These are phyloP conservation scores for Xylariaceae sp. DNA, from an alignment of 2,329 filamentous ascomycete species.

Conservation along the genomic window DNA sequence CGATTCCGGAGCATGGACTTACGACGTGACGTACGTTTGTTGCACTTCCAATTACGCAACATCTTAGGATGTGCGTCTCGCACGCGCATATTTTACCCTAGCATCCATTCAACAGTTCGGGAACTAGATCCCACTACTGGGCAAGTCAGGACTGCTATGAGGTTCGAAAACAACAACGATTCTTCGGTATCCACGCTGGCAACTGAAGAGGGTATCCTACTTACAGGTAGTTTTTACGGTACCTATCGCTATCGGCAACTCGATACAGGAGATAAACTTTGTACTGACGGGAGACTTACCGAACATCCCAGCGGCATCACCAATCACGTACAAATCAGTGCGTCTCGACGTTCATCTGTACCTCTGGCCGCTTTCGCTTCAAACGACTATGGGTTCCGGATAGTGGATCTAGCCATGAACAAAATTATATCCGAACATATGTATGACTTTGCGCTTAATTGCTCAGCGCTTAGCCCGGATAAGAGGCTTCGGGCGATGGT, in stretches of 20 bases:
- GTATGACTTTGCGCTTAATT: constrained; percentile 72
- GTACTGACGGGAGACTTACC: constrained; percentile 55
- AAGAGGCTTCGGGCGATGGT: constrained; percentile 74
- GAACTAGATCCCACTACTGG: constrained; percentile 59
- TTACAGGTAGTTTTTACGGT: constrained; percentile 64
- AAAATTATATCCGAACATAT: constrained; percentile 58
- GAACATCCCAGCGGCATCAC: constrained; percentile 61
- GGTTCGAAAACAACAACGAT: constrained; percentile 47
- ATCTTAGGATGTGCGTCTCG: constrained; percentile 63
- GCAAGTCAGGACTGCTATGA: constrained; percentile 51
- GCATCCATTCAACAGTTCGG: constrained; percentile 51
- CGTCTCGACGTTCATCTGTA: constrained; percentile 55
- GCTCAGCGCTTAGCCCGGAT: constrained; percentile 74
- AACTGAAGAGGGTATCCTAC: constrained; percentile 59
- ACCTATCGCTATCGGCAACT: constrained; percentile 58
- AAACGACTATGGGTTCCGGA: constrained; percentile 65
- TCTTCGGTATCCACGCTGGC: constrained; percentile 58
- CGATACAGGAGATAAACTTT: constrained; percentile 45
- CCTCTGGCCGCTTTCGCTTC: constrained; percentile 66
- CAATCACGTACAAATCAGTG: constrained; percentile 67
- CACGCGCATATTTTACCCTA: constrained; percentile 63
- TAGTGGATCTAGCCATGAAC: constrained; percentile 64
- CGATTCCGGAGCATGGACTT: constrained; percentile 64
- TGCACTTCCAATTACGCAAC: constrained; percentile 72
- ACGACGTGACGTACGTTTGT: constrained; percentile 57